These are phyloP conservation scores for Trichoderma erinaceum DNA, from an alignment of 495 filamentous ascomycete species.

Conservation along the genomic window DNA sequence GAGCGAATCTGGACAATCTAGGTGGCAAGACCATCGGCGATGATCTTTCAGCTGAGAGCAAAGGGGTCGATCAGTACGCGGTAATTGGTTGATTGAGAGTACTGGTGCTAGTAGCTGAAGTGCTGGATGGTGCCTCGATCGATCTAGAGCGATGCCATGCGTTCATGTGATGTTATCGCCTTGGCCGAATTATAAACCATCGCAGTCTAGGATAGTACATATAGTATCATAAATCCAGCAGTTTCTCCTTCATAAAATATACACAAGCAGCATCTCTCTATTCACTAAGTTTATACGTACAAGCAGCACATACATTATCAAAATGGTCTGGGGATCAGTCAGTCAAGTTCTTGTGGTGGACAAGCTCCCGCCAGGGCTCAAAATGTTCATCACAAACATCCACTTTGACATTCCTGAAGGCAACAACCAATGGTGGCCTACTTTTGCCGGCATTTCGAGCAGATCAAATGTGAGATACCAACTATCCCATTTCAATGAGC, in stretches of 20 bases:
- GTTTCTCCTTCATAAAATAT: too few relatives aligned
- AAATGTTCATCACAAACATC: not conserved
- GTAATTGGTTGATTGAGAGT: too few relatives aligned
- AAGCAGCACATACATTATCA: not conserved
- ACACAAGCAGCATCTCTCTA: too few relatives aligned
- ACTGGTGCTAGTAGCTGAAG: not conserved
- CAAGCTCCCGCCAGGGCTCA: not conserved
- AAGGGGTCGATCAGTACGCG: too few relatives aligned
- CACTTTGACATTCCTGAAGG: not conserved
- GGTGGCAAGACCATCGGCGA: not conserved
- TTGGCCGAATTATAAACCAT: too few relatives aligned
- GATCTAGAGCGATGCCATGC: not conserved
- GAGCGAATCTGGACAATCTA: not conserved
- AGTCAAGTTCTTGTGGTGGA: not conserved
- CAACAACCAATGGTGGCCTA: constrained; percentile 1
- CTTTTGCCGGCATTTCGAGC: not conserved
- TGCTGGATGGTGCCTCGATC: not conserved
- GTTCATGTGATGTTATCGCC: not conserved
- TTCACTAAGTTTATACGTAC: too few relatives aligned
- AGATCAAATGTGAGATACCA: not conserved
- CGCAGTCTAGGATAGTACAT: too few relatives aligned
- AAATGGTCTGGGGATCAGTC: not conserved
- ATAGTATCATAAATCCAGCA: too few relatives aligned
- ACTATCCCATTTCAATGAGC: not conserved
- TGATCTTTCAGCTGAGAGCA: not conserved